These are phyloP conservation scores for Psilocybe cubensis DNA, from an alignment of 768 basidiomycete species.

Conservation along the genomic window DNA sequence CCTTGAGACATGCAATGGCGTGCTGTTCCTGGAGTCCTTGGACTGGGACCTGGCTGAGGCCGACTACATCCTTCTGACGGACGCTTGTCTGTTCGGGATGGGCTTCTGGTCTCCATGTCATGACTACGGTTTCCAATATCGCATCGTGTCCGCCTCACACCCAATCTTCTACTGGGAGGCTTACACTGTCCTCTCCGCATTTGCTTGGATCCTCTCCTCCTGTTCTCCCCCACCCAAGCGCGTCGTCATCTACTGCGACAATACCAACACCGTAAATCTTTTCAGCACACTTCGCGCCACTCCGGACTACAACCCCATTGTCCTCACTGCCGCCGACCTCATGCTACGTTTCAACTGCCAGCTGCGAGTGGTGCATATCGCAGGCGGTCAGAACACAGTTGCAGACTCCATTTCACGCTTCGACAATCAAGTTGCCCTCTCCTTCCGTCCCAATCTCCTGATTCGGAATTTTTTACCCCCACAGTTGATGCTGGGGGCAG, in stretches of 20 bases:
- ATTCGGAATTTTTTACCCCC: slow-evolving; percentile 18
- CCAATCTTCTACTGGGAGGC: slow-evolving; percentile 34
- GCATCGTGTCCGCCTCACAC: background rate
- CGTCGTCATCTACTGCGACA: slow-evolving; percentile 31
- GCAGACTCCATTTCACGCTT: slow-evolving; percentile 35
- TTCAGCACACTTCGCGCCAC: slow-evolving; percentile 29
- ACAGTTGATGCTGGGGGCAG: slow-evolving; percentile 18
- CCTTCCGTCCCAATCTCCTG: background rate
- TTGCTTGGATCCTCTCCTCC: background rate
- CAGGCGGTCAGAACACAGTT: slow-evolving; percentile 25
- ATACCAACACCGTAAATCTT: slow-evolving; percentile 33
- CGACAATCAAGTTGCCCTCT: background rate
- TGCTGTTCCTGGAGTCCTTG: slow-evolving; percentile 22
- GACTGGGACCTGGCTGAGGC: slow-evolving; percentile 18
- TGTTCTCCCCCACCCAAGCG: background rate
- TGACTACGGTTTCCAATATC: slow-evolving; percentile 17
- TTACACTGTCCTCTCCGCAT: slow-evolving; percentile 20
- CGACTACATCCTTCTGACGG: slow-evolving; percentile 18
- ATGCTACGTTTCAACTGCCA: slow-evolving; percentile 9
- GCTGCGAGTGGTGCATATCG: slow-evolving; percentile 28
- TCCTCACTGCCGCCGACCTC: slow-evolving; percentile 16
- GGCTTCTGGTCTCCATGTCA: slow-evolving; percentile 31
- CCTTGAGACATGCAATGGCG: slow-evolving; percentile 19
- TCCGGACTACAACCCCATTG: slow-evolving; percentile 27
- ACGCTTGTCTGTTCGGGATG: slow-evolving; percentile 29